Base-by-base conservation (phyloP, 2,329 filamentous ascomycete species). In the Neonectria faginata region DNA sequence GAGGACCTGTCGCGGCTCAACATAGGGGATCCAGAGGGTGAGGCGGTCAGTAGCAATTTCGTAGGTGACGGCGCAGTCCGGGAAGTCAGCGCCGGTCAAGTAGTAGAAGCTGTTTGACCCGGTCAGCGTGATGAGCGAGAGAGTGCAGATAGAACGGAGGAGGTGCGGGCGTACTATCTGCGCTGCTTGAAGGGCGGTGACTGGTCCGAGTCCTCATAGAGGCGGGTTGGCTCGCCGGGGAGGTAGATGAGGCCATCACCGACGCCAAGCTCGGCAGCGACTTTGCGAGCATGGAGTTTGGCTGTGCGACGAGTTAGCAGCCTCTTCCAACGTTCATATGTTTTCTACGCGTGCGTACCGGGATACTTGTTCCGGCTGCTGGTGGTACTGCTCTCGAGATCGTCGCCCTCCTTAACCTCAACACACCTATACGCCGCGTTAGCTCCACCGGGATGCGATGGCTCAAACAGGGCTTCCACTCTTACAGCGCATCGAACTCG, bases 21-120 rank as follows among this genome's bases (percentile, higher is more conserved):
- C 87, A 70, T 88, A 86, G 2, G 92, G 91, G 52, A 95, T 88
- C 86, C 91, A 96, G 29, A 95, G 85, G 5, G 85, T 88, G 61
- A 96, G 85, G 22, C 81, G 79, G 75, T 94, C 91, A 11, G 80
- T 79, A 22, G 75, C 79, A 53, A 89, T 83, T 65, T 89, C 85
- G 70, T 88, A 89, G 2, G 87, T 89, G 36, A 86, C 81, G 53
- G 80, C 79, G 72, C 85, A 88, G 69, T 85, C 84, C 2, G 84
- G 79, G 65, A 88, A 85, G 75, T 88, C 78, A 62, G 81, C 83
- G 39, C 87, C 87, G 29, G 82, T 80, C 60, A 89, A 73, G 74
- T 89, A 89, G 75, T 84, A 89, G 76, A 89, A 89, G 79, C 86
- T 88, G 60, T 2, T 10, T 16, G 14, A 6, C 27, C n/a, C 5